These are phyloP conservation scores for Trichoderma oligosporum DNA, from an alignment of 2,329 filamentous ascomycete genomes.

Conservation along the genomic window DNA sequence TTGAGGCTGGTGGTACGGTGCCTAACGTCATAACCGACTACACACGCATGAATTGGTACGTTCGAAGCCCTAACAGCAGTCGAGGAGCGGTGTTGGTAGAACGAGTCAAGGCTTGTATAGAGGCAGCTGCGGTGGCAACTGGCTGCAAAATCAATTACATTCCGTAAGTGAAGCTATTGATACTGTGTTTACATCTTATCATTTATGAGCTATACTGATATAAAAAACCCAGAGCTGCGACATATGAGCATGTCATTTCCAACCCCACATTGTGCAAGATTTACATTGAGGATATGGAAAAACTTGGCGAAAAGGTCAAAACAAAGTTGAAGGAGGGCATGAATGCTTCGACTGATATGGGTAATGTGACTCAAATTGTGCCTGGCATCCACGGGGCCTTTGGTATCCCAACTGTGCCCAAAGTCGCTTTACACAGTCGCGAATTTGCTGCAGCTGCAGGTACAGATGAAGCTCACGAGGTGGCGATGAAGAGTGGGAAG, in stretches of 20 bases:
- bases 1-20: conserved; percentile 35
- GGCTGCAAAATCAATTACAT: conserved; percentile 36
- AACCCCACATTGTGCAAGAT: conserved; percentile 43
- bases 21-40: conserved; percentile 41
- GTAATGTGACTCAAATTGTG: conserved; percentile 46
- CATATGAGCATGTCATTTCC: conserved; percentile 44
- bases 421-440: conserved; percentile 39
- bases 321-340: conserved; percentile 35
- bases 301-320: conserved; percentile 37
- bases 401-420: conserved; percentile 36
- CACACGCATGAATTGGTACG: conserved; percentile 39
- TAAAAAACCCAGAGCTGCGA: conserved; percentile 27
- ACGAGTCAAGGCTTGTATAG: conserved; percentile 37
- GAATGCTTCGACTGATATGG: conserved; percentile 47
- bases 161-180: conserved; percentile 27
- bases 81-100: conserved; percentile 28
- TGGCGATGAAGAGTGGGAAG: conserved; percentile 44
- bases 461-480: conserved; percentile 37
- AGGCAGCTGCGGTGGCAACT: conserved; percentile 34
- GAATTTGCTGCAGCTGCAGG: conserved; percentile 44
- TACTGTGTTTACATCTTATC: not conserved
- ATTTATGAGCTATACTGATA: not conserved
- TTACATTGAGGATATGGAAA: conserved; percentile 44
- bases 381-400: conserved; percentile 49
- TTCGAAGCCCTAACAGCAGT: conserved; percentile 35